Conservation (phyloP, 805 yeast species). For the Cephaloascus albidus region DNA sequence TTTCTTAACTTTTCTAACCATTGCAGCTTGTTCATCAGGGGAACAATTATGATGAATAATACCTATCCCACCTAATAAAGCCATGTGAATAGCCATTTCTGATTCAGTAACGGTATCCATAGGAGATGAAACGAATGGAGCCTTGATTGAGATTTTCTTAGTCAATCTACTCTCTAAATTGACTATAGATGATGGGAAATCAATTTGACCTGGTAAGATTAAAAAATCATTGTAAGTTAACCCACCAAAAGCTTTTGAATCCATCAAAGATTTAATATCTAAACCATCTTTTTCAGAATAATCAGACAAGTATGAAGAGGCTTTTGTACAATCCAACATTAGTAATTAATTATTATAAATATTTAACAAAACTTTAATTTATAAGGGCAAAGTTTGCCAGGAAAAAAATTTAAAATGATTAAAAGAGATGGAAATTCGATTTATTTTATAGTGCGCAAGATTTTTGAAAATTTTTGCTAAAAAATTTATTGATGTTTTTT, state of each 20-base stretch:
- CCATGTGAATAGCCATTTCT: constrained; percentile 98
- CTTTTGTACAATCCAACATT: constrained; percentile 38
- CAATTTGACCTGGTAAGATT: constrained; percentile 89
- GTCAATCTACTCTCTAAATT: constrained; percentile 80
- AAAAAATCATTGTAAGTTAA: constrained; percentile 95
- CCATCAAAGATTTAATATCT: constrained; percentile 76
- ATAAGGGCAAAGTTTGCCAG: constrained; percentile 32
- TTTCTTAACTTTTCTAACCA: constrained; percentile 95
- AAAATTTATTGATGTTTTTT: too few relatives aligned
- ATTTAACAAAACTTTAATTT: background rate
- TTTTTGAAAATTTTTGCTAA: too few relatives aligned
- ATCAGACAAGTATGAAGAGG: constrained; percentile 54
- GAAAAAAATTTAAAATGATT: constrained; percentile 13
- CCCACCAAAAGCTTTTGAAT: constrained; percentile 87
- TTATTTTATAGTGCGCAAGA: too few relatives aligned
- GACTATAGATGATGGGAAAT: constrained; percentile 75
- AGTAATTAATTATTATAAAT: constrained; percentile 1
- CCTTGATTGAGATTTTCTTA: constrained; percentile 80
- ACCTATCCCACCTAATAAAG: constrained; percentile 97
- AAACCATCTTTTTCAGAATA: constrained; percentile 80
- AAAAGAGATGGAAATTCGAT: too few relatives aligned
- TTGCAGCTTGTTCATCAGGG: constrained; percentile 95
- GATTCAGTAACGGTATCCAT: constrained; percentile 99
- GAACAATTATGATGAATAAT: constrained; percentile 96
- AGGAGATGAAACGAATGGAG: constrained; percentile 96